Conservation (phyloP, 208 protist species). For the Leptomonas seymouri region DNA sequence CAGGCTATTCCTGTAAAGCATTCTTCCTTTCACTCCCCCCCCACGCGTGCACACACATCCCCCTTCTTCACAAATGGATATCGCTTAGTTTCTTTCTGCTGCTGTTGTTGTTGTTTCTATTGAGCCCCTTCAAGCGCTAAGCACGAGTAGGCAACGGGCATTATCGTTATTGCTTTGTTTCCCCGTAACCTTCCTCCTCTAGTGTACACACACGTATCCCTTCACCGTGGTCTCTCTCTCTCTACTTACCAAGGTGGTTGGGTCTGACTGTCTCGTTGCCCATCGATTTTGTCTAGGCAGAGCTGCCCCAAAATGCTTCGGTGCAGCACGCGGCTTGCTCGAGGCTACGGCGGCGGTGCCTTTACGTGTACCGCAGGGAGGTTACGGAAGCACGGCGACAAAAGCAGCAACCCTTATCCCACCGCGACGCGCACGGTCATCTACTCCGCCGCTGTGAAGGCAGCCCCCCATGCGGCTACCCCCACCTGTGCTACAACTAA, state of each 20-base stretch:
- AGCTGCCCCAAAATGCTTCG: slow-evolving; percentile 15
- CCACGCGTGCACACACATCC: no score
- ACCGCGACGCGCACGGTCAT: slow-evolving; percentile 59
- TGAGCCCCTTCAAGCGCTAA: no score
- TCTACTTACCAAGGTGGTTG: no score
- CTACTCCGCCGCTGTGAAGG: slow-evolving; percentile 25
- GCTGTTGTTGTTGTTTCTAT: no score
- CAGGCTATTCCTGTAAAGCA: no score
- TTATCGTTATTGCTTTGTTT: no score
- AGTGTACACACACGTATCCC: no score
- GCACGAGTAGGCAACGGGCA: no score
- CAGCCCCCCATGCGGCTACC: not conserved
- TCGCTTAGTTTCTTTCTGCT: no score
- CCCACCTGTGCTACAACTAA: slow-evolving; percentile 3
- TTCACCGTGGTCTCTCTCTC: no score
- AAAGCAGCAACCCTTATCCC: slow-evolving; percentile 47
- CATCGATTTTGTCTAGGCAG: not conserved
- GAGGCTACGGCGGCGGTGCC: slow-evolving; percentile 29
- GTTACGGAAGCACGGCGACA: slow-evolving; percentile 44
- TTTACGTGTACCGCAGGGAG: slow-evolving; percentile 28
- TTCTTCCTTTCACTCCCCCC: not conserved
- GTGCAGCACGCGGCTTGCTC: slow-evolving; percentile 26
- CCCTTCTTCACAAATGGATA: no score
- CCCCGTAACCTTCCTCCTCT: no score
- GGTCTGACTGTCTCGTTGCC: slow-evolving; percentile 11